Percentiles rank a stretch among this genome's conserved stretches.
phyloP scores from a whole-genome alignment of 495 filamentous ascomycete genomes.

The Talaromyces ruber region DNA sequence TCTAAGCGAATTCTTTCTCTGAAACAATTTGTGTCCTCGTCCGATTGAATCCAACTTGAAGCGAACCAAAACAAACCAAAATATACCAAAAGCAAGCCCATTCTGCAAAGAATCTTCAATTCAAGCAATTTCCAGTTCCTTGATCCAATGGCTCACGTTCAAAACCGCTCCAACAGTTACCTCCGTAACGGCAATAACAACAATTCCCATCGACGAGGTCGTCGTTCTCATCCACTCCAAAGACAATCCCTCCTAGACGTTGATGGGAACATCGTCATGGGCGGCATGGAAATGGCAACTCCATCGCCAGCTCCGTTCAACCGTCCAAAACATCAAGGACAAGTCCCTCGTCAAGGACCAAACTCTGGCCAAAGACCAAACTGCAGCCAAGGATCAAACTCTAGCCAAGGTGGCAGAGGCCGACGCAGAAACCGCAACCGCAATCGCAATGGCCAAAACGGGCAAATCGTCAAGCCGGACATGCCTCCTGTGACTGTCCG shows the following conservation, averaged over 20 bases:
- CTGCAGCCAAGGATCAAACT: background rate
- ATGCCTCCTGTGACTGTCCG: background rate
- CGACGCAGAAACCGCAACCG: background rate
- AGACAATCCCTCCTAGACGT: background rate
- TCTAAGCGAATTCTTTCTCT: background rate
- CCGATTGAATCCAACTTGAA: background rate
- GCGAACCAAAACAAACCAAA: background rate
- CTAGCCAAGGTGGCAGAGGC: background rate
- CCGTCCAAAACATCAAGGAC: background rate
- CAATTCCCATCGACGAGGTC: background rate
- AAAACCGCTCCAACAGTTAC: background rate
- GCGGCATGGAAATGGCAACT: constrained; percentile 4
- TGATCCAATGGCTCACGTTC: background rate
- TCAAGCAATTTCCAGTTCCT: background rate
- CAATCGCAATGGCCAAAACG: background rate
- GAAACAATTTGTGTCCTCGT: background rate
- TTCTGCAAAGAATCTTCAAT: background rate
- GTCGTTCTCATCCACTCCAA: background rate
- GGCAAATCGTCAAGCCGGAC: background rate
- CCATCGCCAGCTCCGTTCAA: background rate
- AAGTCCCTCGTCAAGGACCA: background rate
- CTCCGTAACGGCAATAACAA: background rate
- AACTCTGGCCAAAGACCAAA: background rate
- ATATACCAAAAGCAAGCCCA: background rate
- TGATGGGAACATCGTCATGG: constrained; percentile 4